Base-by-base conservation (phyloP, 2,329 filamentous ascomycete genomes). In the Pezicula neosporulosa region DNA sequence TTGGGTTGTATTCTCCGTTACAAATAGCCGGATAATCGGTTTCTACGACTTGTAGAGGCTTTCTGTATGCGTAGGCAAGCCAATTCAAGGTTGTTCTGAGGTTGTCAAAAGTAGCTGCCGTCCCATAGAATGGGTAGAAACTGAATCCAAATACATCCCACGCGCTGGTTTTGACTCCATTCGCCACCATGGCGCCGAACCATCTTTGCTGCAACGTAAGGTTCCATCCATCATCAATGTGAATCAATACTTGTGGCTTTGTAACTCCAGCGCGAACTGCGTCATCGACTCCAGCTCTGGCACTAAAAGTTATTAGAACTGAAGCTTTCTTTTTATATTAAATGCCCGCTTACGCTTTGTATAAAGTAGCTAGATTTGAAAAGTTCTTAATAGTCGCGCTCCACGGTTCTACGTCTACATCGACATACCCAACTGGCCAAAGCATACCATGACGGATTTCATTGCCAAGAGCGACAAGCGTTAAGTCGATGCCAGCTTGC, bases 141-240 rank as follows among this genome's bases (percentile, higher is more conserved):
- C 79, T 84, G 1, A 90, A 80, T 9, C 85, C 86, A 68, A 89
- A 86, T 55, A 85, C 76, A 64, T 90, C 86, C 54, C 84, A 89
- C 54, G 86, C 83, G 7, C 70, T 68, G 2, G 82, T 70, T 1
- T 72, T 70, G 2, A 79, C 81, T 13, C 71, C 70, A n/a, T 68
- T 74, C 0, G 84, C 71, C 0, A 84, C 75, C 3, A 72, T 71
- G n/a, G 77, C 77, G 65, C 87, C 89, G 67, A 81, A 88, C 72
- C 76, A 84, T 3, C 62, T 54, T 54, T 85, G 71, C 64, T 89
- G 85, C 3, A 80, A 77, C 2, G 70, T 74, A 77, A 81, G 83
- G 56, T 86, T 78, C 84, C 85, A 90, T 12, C 86, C 86, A 63
- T 87, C 83, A 63, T 89, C 86, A 3, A 89, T 76, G 62, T 90